A percentile compares a stretch with the other conserved stretches of the same genome.
phyloP scores from a whole-genome alignment of 2,329 filamentous ascomycete species.

The Sarocladiaceae sp. region DNA sequence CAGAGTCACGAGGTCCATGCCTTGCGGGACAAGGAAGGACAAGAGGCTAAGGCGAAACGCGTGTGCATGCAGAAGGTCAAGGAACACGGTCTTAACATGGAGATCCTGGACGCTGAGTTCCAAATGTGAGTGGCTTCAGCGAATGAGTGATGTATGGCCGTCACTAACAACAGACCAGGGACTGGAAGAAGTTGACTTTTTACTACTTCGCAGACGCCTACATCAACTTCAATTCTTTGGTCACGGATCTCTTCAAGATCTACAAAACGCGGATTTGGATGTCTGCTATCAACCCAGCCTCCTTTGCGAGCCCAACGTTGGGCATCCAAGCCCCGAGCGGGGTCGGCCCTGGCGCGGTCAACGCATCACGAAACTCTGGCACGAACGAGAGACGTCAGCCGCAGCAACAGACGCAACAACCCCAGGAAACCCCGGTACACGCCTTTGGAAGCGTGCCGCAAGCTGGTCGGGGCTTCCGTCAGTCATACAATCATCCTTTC shows the following conservation, averaged over 20 bases:
- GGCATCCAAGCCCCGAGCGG: conserved; percentile 64
- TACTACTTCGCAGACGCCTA: conserved; percentile 98
- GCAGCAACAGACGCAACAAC: conserved; percentile 33
- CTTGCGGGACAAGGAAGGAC: conserved; percentile 90
- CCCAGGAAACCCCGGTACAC: conserved; percentile 16
- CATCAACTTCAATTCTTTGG: conserved; percentile 97
- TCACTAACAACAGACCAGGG: conserved; percentile 47
- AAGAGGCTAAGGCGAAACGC: conserved; percentile 94
- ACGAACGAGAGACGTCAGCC: conserved; percentile 39
- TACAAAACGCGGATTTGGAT: conserved; percentile 99
- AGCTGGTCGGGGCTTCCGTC: conserved; percentile 36
- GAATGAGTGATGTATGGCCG: not conserved
- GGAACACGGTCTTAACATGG: conserved; percentile 93
- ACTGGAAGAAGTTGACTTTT: conserved; percentile 98
- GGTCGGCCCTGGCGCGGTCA: conserved; percentile 60
- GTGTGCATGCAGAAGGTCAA: conserved; percentile 95
- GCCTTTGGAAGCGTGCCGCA: conserved; percentile 29
- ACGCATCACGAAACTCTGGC: conserved; percentile 41
- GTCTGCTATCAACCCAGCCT: conserved; percentile 97
- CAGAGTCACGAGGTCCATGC: conserved; percentile 85
- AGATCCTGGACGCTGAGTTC: conserved; percentile 96
- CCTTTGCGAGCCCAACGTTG: conserved; percentile 74
- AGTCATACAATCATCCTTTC: conserved; percentile 34
- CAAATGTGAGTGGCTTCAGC: conserved; percentile 68
- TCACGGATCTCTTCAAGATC: conserved; percentile 96